Evolutionary conservation across 1,284 basidiomycete species (phyloP).

Genomic region (Ceratobasidium sp.): DNA sequence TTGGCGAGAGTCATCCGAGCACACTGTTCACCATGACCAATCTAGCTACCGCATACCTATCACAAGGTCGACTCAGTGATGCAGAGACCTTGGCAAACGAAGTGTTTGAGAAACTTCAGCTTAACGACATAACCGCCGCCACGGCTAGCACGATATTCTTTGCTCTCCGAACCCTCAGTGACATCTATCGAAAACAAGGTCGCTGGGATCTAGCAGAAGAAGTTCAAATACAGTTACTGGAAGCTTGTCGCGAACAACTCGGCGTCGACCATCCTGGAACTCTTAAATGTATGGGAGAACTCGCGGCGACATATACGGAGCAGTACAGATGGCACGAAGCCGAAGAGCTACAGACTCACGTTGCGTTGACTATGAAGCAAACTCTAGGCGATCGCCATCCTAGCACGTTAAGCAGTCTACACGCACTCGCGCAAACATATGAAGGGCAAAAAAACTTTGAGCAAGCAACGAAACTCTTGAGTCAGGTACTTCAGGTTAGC

Average conservation of each 20-base stretch:
- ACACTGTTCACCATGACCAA: neutral
- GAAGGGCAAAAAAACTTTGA: neutral
- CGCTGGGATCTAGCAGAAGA: slow-evolving; percentile 4
- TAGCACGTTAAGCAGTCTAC: neutral
- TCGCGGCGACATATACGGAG: neutral
- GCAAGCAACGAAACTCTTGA: slow-evolving; percentile 6
- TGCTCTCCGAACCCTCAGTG: neutral
- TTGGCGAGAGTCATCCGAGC: neutral
- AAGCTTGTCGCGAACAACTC: neutral
- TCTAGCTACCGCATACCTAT: neutral
- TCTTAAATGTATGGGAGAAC: neutral
- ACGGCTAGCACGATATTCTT: neutral
- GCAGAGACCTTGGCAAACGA: neutral
- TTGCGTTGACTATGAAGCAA: neutral
- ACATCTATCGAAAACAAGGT: neutral
- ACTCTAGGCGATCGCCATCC: slow-evolving; percentile 10
- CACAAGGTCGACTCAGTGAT: neutral
- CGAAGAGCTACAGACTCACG: neutral
- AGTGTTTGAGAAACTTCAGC: neutral
- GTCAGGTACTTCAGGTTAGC: neutral
- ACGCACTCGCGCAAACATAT: slow-evolving; percentile 9
- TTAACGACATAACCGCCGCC: neutral
- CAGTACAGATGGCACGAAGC: slow-evolving; percentile 18
- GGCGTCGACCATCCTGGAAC: slow-evolving; percentile 5
- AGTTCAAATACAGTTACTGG: neutral